Base-by-base conservation (phyloP, 208 protist species). In the Wallacemonas sp. region DNA sequence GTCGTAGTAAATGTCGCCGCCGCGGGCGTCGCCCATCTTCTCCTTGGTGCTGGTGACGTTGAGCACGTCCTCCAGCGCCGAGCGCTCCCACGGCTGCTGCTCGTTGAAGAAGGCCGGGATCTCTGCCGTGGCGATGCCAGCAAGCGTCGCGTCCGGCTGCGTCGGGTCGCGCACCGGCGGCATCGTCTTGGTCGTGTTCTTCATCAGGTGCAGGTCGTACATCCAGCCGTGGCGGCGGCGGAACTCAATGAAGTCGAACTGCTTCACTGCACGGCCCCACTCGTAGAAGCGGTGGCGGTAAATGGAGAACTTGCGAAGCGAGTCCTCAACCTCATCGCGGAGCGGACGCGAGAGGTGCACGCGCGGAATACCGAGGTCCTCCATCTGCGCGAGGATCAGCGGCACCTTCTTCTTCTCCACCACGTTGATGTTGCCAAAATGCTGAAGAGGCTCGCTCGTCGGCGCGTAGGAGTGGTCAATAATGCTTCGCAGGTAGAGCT, bases 161-260 rank as follows among this genome's bases (percentile, higher is more conserved):
- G 74, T 84, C 11, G 86, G 80, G 72, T 93, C 87, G 14, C 87
- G 84, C 45, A 84, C 74, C 23, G 84, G 86, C 20, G 81, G 82
- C 44, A 88, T 66, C 57, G 78, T 77, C 48, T 81, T 82, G 3
- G 79, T 91, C 22, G 86, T 90, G 74, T 79, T 81, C 70, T 89
- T 89, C 86, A 95, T 93, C 14, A 89, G 54, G 48, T 93, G 81
- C 29, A 95, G 33, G 71, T 95, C 90, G 65, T 93, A 93, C 78
- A 95, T 76, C 87, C 90, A 95, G n/a, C 90, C 90, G 45, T 93
- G 70, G 38, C 87, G 87, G 61, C 87, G 84, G 41, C 90, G 84
- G 74, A 95, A 95, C 72, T 95, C 85, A 55, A 93, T 91, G 65
- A 95, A 95, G 77, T 90, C 83, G 29, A 95, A 95, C 81, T 93